These are phyloP conservation scores for Remersonia thermophila DNA, from an alignment of 2,329 filamentous ascomycete species.

Conservation along the genomic window DNA sequence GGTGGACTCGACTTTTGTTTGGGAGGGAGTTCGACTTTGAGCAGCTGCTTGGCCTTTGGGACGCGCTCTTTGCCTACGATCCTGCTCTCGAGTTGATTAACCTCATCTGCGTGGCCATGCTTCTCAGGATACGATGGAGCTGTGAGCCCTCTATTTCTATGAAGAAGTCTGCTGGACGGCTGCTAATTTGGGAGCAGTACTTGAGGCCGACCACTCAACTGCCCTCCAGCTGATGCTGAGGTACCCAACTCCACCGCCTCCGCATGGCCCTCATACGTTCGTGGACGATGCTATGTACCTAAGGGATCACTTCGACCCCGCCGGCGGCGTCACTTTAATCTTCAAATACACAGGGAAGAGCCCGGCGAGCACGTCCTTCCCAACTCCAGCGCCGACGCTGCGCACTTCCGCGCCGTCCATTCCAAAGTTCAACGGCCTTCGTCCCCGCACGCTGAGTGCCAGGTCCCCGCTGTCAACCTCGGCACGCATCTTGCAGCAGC, in stretches of 20 bases:
- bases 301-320: conserved; percentile 46
- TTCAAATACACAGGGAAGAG: conserved; percentile 54
- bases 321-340: conserved; percentile 54
- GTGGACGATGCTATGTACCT: conserved; percentile 77
- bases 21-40: conserved; percentile 87
- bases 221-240: conserved; percentile 73
- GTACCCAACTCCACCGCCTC: conserved; percentile 56
- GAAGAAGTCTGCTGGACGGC: not conserved
- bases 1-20: conserved; percentile 89
- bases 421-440: conserved; percentile 24
- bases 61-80: conserved; percentile 79
- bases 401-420: conserved; percentile 26
- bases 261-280: conserved; percentile 62
- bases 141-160: conserved; percentile 38
- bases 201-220: conserved; percentile 77
- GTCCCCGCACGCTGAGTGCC: conserved; percentile 28
- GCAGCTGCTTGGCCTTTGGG: conserved; percentile 76
- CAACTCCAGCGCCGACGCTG: conserved; percentile 12
- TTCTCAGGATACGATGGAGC: conserved; percentile 83
- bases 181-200: conserved; percentile 37
- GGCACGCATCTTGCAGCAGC: conserved; percentile 38
- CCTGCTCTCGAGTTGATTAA: conserved; percentile 70
- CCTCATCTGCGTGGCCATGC: conserved; percentile 85
- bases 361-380: conserved; percentile 23
- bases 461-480: conserved; percentile 36